A percentile compares a stretch with the other conserved stretches of the same genome.
Conservation (phyloP, 1,284 basidiomycete species). For the Cystobasidium pallidum region DNA sequence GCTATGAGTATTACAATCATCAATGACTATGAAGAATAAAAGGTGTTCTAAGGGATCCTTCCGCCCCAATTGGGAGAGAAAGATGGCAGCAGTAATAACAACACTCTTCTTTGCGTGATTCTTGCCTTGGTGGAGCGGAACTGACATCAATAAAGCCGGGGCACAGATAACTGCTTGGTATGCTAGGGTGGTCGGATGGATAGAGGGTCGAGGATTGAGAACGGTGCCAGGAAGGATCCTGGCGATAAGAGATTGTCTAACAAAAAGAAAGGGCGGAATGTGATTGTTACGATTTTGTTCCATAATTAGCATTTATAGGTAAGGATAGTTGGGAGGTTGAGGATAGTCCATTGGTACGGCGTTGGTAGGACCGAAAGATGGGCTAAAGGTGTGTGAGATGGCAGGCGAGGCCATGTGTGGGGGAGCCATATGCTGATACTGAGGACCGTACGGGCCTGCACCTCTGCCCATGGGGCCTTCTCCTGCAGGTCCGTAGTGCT, state of each 20-base stretch:
- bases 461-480: constrained; percentile 39
- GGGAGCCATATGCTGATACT: constrained; percentile 38
- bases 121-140: neutral
- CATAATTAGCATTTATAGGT: constrained; percentile 29
- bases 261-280: too few species aligned
- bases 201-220: neutral
- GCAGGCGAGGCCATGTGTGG: constrained; percentile 43
- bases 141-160: neutral
- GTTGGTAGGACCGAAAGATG: constrained; percentile 41
- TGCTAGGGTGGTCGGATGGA: neutral
- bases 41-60: neutral
- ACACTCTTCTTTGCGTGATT: neutral
- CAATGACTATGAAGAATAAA: constrained; percentile 12
- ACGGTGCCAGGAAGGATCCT: too few species aligned
- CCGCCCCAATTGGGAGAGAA: neutral
- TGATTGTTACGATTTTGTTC: too few species aligned
- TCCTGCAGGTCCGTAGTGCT: constrained; percentile 24
- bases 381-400: constrained; percentile 41
- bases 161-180: constrained; percentile 4
- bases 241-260: too few species aligned
- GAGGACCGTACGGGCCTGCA: constrained; percentile 33
- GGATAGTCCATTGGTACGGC: constrained; percentile 39
- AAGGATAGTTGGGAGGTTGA: constrained; percentile 41
- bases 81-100: constrained; percentile 10
- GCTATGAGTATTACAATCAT: constrained; percentile 8